A percentile compares a stretch with the other conserved stretches of the same genome.
Evolutionary conservation across 805 yeast species (phyloP).

Genomic region (Kockiozyma suomiensis): DNA sequence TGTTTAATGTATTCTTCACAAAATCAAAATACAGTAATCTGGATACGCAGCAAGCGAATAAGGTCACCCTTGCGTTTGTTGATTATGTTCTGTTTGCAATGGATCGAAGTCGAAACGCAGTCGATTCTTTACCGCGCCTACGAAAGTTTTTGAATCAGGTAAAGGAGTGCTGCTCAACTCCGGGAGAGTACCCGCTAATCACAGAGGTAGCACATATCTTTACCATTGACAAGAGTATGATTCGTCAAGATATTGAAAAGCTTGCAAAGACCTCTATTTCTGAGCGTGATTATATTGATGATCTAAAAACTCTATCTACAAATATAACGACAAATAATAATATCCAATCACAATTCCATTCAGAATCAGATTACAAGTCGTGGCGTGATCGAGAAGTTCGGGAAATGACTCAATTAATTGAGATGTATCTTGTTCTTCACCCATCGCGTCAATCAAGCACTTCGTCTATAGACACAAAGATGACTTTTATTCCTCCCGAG

Average conservation of each 20-base stretch:
- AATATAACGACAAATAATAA: slow-evolving; percentile 1
- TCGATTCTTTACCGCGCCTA: not conserved
- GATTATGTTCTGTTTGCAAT: slow-evolving; percentile 15
- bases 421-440: slow-evolving; percentile 15
- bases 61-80: slow-evolving; percentile 15
- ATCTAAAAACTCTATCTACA: slow-evolving; percentile 16
- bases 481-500: slow-evolving; percentile 48
- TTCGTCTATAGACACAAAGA: slow-evolving; percentile 16
- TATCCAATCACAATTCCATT: slow-evolving; percentile 43
- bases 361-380: slow-evolving; percentile 41
- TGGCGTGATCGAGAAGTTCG: slow-evolving; percentile 50
- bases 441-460: not conserved
- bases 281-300: slow-evolving; percentile 23
- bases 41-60: not conserved
- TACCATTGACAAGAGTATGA: not conserved
- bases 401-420: slow-evolving; percentile 42
- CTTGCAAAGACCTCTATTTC: not conserved
- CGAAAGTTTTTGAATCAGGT: slow-evolving; percentile 2
- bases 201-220: slow-evolving; percentile 13
- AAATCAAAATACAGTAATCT: not conserved
- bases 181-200: slow-evolving; percentile 13
- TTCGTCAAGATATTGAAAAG: slow-evolving; percentile 13
- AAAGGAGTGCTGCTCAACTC: not conserved
- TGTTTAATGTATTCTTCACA: slow-evolving; percentile 8
- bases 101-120: slow-evolving; percentile 12